A percentile compares a stretch with the other conserved stretches of the same genome.
These are phyloP conservation scores for Mytilinidion resinicola DNA, from an alignment of 495 filamentous ascomycete genomes.

Conservation along the genomic window DNA sequence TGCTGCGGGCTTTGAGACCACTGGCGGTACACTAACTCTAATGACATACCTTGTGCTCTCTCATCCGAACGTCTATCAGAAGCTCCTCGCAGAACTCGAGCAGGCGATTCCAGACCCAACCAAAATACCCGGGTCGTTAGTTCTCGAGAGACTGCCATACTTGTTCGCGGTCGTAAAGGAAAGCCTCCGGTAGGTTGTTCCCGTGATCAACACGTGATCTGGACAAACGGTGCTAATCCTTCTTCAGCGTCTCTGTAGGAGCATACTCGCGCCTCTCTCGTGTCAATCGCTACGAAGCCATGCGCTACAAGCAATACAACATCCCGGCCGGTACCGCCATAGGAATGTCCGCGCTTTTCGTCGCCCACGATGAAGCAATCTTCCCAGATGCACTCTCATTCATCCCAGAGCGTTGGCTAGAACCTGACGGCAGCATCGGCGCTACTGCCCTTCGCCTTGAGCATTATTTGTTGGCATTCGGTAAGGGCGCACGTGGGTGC, in stretches of 20 bases:
- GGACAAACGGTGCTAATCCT: background rate
- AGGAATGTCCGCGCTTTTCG: background rate
- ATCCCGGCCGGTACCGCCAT: slow-evolving; percentile 5
- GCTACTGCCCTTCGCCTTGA: background rate
- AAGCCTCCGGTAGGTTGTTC: background rate
- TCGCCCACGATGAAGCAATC: slow-evolving; percentile 3
- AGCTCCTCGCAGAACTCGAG: slow-evolving; percentile 1
- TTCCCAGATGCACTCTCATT: slow-evolving; percentile 4
- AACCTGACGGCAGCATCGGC: slow-evolving; percentile 3
- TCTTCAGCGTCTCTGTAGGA: background rate
- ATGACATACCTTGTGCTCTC: slow-evolving; percentile 28
- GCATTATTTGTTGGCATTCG: slow-evolving; percentile 15
- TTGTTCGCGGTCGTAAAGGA: slow-evolving; percentile 36
- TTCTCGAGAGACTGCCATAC: slow-evolving; percentile 33
- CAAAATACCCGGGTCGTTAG: slow-evolving; percentile 23
- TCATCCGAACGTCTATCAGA: slow-evolving; percentile 13
- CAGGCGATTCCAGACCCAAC: slow-evolving; percentile 5
- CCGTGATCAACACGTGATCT: background rate
- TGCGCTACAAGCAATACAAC: slow-evolving; percentile 2
- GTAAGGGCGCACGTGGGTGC: slow-evolving; percentile 11
- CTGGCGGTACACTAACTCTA: slow-evolving; percentile 24
- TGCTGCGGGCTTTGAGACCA: slow-evolving; percentile 35
- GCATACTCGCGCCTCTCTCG: slow-evolving; percentile 3
- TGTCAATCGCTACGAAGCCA: slow-evolving; percentile 2
- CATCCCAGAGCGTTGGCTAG: slow-evolving; percentile 16